phyloP scores from a whole-genome alignment of 208 protist species.

The Leishmania major region DNA sequence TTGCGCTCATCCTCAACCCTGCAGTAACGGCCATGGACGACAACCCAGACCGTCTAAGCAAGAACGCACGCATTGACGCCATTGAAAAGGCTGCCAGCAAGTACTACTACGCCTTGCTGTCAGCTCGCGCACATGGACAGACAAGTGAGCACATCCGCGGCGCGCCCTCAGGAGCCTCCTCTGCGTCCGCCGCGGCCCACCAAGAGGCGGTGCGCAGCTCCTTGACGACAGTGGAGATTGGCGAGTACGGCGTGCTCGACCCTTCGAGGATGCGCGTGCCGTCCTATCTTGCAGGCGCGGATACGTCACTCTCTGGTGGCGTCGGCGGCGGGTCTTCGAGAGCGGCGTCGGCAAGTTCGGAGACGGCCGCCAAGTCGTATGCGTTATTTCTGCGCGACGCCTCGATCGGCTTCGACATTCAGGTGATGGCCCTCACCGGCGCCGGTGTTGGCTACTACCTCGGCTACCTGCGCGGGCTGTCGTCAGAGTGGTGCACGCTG shows the following conservation, averaged over 20 bases:
- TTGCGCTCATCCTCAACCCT: constrained; percentile 65
- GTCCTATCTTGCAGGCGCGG: background rate
- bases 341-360: background rate
- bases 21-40: constrained; percentile 34
- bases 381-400: constrained; percentile 57
- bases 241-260: constrained; percentile 38
- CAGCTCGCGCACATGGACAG: constrained; percentile 17
- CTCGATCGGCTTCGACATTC: constrained; percentile 77
- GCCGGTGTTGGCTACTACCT: constrained; percentile 77
- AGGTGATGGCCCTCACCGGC: constrained; percentile 72
- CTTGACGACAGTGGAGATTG: constrained; percentile 19
- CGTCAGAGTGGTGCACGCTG: constrained; percentile 54
- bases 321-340: no score
- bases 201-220: constrained; percentile 23
- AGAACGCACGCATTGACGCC: constrained; percentile 69
- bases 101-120: constrained; percentile 56
- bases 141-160: background rate
- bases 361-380: constrained; percentile 37
- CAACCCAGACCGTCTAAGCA: constrained; percentile 52
- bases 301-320: background rate
- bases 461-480: constrained; percentile 48
- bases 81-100: constrained; percentile 54
- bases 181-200: constrained; percentile 27
- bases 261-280: constrained; percentile 19
- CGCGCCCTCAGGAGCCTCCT: background rate